Base-by-base conservation (phyloP, 768 basidiomycete species). In the Candolleomyces aberdarensis region DNA sequence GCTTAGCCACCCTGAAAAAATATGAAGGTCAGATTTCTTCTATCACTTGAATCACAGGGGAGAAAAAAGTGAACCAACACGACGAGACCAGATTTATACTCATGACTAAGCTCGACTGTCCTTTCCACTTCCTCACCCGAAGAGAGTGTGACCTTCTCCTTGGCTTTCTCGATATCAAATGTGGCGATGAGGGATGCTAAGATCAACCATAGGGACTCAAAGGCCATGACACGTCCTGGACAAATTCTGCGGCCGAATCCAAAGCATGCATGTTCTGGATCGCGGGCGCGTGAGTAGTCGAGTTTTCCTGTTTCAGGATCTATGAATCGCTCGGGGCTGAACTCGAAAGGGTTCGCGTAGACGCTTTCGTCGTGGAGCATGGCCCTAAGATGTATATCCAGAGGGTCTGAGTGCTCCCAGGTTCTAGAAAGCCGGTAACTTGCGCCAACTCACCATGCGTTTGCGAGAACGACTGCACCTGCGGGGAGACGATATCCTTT, bases 261-360 rank as follows among this genome's bases (percentile, higher is more conserved):
- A 63, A 71, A 77, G 13, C 66, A 67, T 3, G 65, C 65, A 20
- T 68, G 66, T 1, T 64, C 69, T 0, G 73, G 70, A 51, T 71
- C 71, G 29, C 65, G 65, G 29, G 73, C 66, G 3, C 63, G 64
- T 10, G 31, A 36, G 3, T 64, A 57, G 56, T 74, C 67, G 3
- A 70, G 54, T 26, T 68, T 69, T 0, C 72, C 63, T 5, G 39
- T 43, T 58, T 75, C 65, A 13, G 57, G 26, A 20, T 66, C 61
- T 13, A 76, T 63, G 61, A 75, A 80, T 8, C 78, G 75, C 29
- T 80, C 78, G 5, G 79, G 79, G 26, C 72, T 75, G 65, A 81
- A 80, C 1, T 47, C 63, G 48, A 71, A 70, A 14, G 80, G 77
- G 48, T 80, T 75, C 1, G 75, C 74, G 62, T 77, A 80, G 39